These are phyloP conservation scores for Pulchroboletus neoregius DNA, from an alignment of 1,284 basidiomycete species.

Conservation along the genomic window DNA sequence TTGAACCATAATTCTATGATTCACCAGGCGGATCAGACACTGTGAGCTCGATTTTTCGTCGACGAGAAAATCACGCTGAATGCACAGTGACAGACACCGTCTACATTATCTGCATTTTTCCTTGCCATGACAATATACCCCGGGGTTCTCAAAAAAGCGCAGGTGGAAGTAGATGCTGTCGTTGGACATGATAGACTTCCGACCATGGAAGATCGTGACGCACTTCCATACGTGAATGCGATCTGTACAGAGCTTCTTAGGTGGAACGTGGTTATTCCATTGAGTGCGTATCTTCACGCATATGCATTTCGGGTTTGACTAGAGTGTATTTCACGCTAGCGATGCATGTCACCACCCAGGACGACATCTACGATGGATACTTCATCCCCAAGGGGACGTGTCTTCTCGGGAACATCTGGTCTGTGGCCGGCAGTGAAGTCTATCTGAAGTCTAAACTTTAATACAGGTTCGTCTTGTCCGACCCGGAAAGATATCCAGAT, in stretches of 20 bases:
- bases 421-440: neutral
- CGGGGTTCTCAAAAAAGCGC: conserved; percentile 11
- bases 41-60: neutral
- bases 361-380: conserved; percentile 35
- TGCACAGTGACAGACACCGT: conserved; percentile 30
- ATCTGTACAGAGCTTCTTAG: conserved; percentile 17
- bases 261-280: conserved; percentile 15
- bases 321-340: conserved; percentile 28
- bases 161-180: conserved; percentile 17
- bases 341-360: conserved; percentile 33
- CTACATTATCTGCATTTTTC: conserved; percentile 31
- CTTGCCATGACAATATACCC: conserved; percentile 19
- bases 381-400: conserved; percentile 37
- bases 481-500: conserved; percentile 13
- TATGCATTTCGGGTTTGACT: neutral
- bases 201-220: conserved; percentile 10
- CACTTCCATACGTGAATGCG: conserved; percentile 18
- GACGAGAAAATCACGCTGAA: conserved; percentile 14
- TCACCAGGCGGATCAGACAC: conserved; percentile 23
- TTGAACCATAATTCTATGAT: neutral
- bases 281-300: conserved; percentile 7
- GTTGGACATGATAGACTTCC: conserved; percentile 17
- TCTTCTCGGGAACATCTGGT: conserved; percentile 24
- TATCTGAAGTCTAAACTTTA: neutral
- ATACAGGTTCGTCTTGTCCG: conserved; percentile 10